These are phyloP conservation scores for Stagonosporopsis cucurbitacearum DNA, from an alignment of 2,329 filamentous ascomycete genomes.

Conservation along the genomic window DNA sequence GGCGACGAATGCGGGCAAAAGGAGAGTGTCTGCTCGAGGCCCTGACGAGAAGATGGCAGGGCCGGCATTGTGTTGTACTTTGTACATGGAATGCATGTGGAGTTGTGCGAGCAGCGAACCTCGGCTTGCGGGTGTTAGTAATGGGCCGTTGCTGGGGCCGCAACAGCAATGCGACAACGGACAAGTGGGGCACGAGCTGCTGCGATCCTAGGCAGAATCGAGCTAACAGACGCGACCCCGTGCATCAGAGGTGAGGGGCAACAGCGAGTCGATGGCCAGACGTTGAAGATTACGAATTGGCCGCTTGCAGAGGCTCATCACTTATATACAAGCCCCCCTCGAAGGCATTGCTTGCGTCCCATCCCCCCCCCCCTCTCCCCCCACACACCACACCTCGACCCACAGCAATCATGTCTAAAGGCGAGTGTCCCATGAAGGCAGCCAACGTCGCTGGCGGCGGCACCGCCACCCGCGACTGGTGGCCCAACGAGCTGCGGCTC, in stretches of 20 bases:
- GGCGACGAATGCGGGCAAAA: neutral
- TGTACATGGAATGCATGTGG: neutral
- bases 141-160: constrained; percentile 1
- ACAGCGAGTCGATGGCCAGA: constrained; percentile 34
- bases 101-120: neutral
- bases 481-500: constrained; percentile 71
- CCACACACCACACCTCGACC: constrained; percentile 21
- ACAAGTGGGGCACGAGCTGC: constrained; percentile 11
- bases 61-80: neutral
- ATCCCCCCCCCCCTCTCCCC: constrained; percentile 7
- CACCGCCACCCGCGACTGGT: constrained; percentile 74
- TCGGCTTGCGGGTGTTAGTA: neutral
- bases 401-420: constrained; percentile 39
- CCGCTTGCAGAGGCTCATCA: constrained; percentile 28
- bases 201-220: constrained; percentile 19
- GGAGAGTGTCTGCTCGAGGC: neutral
- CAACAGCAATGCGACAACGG: neutral
- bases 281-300: constrained; percentile 38
- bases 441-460: constrained; percentile 62
- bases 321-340: constrained; percentile 28
- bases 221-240: constrained; percentile 33
- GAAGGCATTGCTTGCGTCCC: constrained; percentile 7
- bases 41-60: neutral
- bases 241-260: constrained; percentile 32
- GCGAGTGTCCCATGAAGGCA: constrained; percentile 45